Evolutionary conservation across 257 asterid species (phyloP), one percentile per base, ranked within the genome.

Genomic region (Nicotiana knightiana): DNA sequence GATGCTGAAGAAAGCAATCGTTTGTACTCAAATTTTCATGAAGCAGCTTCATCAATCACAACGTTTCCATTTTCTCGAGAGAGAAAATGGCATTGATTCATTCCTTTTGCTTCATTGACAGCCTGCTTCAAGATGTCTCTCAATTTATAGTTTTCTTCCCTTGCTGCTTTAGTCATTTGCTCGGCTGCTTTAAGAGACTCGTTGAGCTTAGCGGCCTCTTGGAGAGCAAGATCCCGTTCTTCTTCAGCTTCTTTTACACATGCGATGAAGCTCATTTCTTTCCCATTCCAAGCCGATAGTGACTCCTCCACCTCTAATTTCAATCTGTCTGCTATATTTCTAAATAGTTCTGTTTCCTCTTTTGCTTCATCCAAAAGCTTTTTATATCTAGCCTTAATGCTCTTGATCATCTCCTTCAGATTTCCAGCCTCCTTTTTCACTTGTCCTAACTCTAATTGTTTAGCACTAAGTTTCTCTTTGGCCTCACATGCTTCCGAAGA

Each of bases 41-140:
- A 2, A 92, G 93, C 92, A 24, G 90, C 91, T 67, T 91, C 96
- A 30, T 86, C 87, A 6, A 91, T 88, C 64, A 91, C 80, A 28
- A 90, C 88, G 1, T 94, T 91, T 84, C 91, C 93, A 76, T 92
- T 91, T 62, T 91, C 97, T 46, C 61, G 80, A 0, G 87, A 67
- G 12, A 92, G 90, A 68, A 93, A 91, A 81, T 82, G 66, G 91
- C 26, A 92, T 6, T 0, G 91, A 86, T 46, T 95, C 97, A 24
- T 95, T 96, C 85, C 93, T 80, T 92, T 95, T 2, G 97, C 89
- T 81, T 93, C 98, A 81, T 70, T 91, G 13, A 93, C 35, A 0
- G 97, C 96, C 75, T 94, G 97, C 82, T 93, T 94, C 2, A 94
- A 91, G 51, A 94, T 89, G 77, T 94, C 97, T 66, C 97, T 84